phyloP scores from a whole-genome alignment of 345 rosid genomes.

The Mallotus nudiflorus region DNA sequence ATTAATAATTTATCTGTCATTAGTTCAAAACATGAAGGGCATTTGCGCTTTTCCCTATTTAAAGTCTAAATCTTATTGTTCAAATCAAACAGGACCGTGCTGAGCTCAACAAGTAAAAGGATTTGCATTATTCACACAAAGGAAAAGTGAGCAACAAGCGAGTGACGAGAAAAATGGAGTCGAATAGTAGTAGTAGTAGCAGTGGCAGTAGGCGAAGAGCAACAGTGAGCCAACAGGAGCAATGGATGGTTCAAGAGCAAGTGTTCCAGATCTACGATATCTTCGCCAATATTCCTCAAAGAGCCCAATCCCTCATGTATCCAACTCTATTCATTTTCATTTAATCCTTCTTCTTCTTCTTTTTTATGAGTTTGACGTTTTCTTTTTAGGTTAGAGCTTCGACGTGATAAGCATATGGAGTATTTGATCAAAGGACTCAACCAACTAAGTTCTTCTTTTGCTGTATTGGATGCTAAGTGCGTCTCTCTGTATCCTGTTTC shows the following conservation, averaged over 20 bases:
- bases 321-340: not conserved
- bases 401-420: slow-evolving; percentile 72
- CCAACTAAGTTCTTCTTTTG: slow-evolving; percentile 60
- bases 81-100: too few species aligned
- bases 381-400: slow-evolving; percentile 64
- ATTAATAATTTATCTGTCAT: too few species aligned
- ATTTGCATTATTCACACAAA: too few species aligned
- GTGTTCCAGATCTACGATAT: slow-evolving; percentile 57
- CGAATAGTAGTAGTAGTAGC: slow-evolving; percentile 2
- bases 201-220: not conserved
- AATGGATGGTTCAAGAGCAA: slow-evolving; percentile 53
- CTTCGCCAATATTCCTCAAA: slow-evolving; percentile 49
- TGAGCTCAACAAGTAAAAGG: too few species aligned
- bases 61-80: too few species aligned
- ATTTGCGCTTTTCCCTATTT: too few species aligned
- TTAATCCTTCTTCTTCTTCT: not conserved
- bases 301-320: slow-evolving; percentile 52
- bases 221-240: slow-evolving; percentile 72
- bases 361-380: not conserved
- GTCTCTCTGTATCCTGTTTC: slow-evolving; percentile 7
- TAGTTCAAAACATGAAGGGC: too few species aligned
- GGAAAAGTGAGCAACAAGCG: too few species aligned
- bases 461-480: slow-evolving; percentile 77
- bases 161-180: not conserved
- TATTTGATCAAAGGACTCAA: slow-evolving; percentile 64